phyloP scores from a whole-genome alignment of 2,329 filamentous ascomycete species.

The Diaporthe vexans region DNA sequence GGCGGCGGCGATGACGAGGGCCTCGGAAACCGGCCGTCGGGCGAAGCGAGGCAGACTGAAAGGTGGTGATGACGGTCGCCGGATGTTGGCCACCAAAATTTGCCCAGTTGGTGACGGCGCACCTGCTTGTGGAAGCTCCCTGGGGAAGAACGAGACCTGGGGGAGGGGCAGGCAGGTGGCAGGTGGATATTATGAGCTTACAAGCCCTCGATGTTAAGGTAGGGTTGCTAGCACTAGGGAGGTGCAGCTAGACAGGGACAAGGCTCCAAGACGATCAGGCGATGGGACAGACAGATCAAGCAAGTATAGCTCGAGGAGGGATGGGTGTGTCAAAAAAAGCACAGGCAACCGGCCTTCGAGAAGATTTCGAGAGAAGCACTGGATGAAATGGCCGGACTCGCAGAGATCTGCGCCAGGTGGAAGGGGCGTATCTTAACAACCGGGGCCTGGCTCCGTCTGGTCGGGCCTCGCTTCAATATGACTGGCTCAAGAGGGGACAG shows the following conservation, averaged over 20 bases:
- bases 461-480: constrained; percentile 35
- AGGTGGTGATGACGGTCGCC: constrained; percentile 20
- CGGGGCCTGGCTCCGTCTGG: constrained; percentile 33
- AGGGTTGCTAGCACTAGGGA: constrained; percentile 39
- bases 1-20: constrained; percentile 28
- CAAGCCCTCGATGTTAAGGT: constrained; percentile 33
- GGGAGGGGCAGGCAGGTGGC: constrained; percentile 38
- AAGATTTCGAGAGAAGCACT: constrained; percentile 33
- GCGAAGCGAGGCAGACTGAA: constrained; percentile 37
- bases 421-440: constrained; percentile 31
- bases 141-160: constrained; percentile 25
- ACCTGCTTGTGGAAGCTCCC: constrained; percentile 26
- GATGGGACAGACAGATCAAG: constrained; percentile 27
- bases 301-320: constrained; percentile 24
- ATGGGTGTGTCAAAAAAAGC: constrained; percentile 19
- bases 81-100: constrained; percentile 18
- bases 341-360: constrained; percentile 19
- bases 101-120: constrained; percentile 35
- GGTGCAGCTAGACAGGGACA: constrained; percentile 38
- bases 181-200: constrained; percentile 38
- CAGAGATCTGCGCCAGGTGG: constrained; percentile 28
- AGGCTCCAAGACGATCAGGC: constrained; percentile 39
- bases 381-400: constrained; percentile 23
- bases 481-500: constrained; percentile 15
- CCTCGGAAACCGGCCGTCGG: constrained; percentile 29